A percentile compares a stretch with the other conserved stretches of the same genome.
Conservation (phyloP, 192 early-diverging fungal genomes). For the Diversispora epigaea region DNA sequence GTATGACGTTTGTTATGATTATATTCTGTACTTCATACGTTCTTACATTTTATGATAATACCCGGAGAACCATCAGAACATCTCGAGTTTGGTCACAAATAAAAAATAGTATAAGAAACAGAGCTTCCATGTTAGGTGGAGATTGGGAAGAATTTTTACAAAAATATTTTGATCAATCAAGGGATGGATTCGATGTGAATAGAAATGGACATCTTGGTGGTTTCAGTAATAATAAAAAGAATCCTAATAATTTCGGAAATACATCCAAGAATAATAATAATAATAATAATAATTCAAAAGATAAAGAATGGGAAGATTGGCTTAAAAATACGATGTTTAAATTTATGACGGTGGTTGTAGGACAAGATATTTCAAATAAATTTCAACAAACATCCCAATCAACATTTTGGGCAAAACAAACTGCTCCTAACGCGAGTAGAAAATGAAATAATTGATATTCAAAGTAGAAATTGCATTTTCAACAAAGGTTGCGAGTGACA, state of each 20-base stretch:
- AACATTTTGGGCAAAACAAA: not conserved
- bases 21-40: constrained; percentile 30
- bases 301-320: constrained; percentile 22
- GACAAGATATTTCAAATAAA: constrained; percentile 12
- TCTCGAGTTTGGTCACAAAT: constrained; percentile 25
- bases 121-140: constrained; percentile 22
- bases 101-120: constrained; percentile 9
- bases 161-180: constrained; percentile 31
- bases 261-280: not conserved
- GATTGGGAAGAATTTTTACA: constrained; percentile 29
- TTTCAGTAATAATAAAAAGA: not conserved
- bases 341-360: constrained; percentile 17
- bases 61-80: not conserved
- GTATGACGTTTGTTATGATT: constrained; percentile 19
- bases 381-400: constrained; percentile 14
- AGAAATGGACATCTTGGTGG: constrained; percentile 10
- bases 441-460: no score
- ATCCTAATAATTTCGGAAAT: not conserved
- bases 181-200: not conserved
- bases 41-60: constrained; percentile 31
- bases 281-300: constrained; percentile 12
- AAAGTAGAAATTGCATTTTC: no score
- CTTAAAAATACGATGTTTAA: constrained; percentile 18
- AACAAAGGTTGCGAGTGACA: no score
- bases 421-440: no score